Percentiles rank a stretch among this genome's conserved stretches.
Evolutionary conservation across 257 asterid species (phyloP).

Genomic region (Osmanthus fragrans): DNA sequence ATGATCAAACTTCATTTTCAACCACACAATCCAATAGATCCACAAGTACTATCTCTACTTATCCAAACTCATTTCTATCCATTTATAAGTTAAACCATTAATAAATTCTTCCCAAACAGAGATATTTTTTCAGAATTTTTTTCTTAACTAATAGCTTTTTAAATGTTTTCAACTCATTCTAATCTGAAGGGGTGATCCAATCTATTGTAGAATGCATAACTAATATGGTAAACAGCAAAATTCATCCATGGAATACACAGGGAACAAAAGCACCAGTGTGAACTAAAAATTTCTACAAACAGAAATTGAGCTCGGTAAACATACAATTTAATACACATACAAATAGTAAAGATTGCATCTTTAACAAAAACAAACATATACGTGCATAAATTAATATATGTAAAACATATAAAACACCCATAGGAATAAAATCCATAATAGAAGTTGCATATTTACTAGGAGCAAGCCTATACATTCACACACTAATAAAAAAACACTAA

Average conservation of each 20-base stretch:
- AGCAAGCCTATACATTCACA: neutral
- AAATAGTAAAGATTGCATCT: neutral
- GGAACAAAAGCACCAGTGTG: neutral
- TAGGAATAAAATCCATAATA: neutral
- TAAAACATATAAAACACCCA: neutral
- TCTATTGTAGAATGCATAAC: neutral
- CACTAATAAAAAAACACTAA: neutral
- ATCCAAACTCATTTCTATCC: too few relatives aligned
- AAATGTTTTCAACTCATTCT: neutral
- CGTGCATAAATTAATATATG: neutral
- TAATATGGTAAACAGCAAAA: neutral
- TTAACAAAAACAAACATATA: neutral
- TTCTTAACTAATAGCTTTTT: neutral
- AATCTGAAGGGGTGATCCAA: neutral
- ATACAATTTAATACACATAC: neutral
- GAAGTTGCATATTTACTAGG: neutral
- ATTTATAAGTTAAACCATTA: too few relatives aligned
- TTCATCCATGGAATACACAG: neutral
- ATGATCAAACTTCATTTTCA: too few relatives aligned
- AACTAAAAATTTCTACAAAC: neutral
- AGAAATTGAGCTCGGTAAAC: neutral
- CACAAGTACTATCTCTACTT: too few relatives aligned
- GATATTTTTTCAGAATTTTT: neutral
- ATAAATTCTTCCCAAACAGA: too few relatives aligned
- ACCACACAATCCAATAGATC: too few relatives aligned